These are phyloP conservation scores for Wickerhamiella azymoides DNA, from an alignment of 805 yeast genomes.

Conservation along the genomic window DNA sequence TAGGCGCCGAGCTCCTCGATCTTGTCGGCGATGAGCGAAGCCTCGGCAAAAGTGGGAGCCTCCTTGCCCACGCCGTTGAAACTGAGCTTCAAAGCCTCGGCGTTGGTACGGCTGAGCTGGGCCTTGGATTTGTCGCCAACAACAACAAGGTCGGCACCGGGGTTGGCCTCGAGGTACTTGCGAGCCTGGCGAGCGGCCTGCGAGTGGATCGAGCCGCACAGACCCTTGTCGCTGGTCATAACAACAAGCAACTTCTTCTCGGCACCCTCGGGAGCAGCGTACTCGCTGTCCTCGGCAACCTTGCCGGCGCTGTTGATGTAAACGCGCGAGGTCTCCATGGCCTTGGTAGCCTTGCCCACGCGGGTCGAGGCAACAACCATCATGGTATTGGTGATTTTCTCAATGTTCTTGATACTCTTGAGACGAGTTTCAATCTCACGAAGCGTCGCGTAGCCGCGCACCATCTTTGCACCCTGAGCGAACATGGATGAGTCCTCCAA, in stretches of 20 bases:
- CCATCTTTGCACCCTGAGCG: slow-evolving; percentile 9
- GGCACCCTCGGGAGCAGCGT: slow-evolving; percentile 38
- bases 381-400: slow-evolving; percentile 99
- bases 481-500: slow-evolving; percentile 9
- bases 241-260: slow-evolving; percentile 71
- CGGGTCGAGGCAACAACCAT: slow-evolving; percentile 98
- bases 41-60: slow-evolving; percentile 87
- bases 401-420: slow-evolving; percentile 96
- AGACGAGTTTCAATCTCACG: slow-evolving; percentile 98
- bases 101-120: slow-evolving; percentile 74
- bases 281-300: slow-evolving; percentile 71
- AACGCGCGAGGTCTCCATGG: slow-evolving; percentile 76
- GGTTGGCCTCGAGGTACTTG: slow-evolving; percentile 42
- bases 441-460: slow-evolving; percentile 75
- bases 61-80: slow-evolving; percentile 92
- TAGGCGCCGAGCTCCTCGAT: slow-evolving; percentile 48
- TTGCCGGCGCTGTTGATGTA: slow-evolving; percentile 69
- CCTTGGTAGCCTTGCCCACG: slow-evolving; percentile 87
- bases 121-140: slow-evolving; percentile 90
- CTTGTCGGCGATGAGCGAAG: slow-evolving; percentile 78
- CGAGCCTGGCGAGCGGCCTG: slow-evolving; percentile 85
- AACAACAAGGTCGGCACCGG: slow-evolving; percentile 66
- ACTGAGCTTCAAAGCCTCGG: slow-evolving; percentile 53
- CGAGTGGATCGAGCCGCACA: slow-evolving; percentile 97
- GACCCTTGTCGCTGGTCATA: slow-evolving; percentile 92